Evolutionary conservation across 768 basidiomycete genomes (phyloP), one percentile per base, ranked within the genome.

Genomic region (Mycena kentingensis): DNA sequence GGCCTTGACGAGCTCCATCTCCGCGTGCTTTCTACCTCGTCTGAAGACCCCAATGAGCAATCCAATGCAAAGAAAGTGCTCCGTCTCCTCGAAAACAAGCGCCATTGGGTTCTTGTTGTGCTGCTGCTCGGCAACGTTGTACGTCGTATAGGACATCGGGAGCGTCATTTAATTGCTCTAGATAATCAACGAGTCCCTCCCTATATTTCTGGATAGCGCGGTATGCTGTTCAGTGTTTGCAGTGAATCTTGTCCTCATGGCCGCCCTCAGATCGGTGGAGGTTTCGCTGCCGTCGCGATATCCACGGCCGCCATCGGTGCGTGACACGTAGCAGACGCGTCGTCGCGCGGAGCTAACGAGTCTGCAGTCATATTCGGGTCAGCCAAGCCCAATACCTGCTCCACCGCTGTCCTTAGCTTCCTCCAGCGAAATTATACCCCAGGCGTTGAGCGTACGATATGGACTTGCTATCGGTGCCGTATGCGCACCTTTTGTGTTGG

Each of bases 31-130:
- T 77, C 90, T 0, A 79, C 83, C 2, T 90, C 90, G 8, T 93
- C 91, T 0, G 90, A 90, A 21, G 78, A 92, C 64, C 57, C 72
- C 4, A 75, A 62, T 24, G 90, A 95, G 67, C 79, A 81, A 59
- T 59, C 65, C 32, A 89, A 91, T 54, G 91, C 91, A 0, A 77
- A 79, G 62, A 84, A 79, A 72, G 84, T 85, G 18, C 69, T 85
- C 28, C 65, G 63, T 10, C 66, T 85, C 15, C 78, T 86, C 78
- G 67, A 73, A 31, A 80, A 75, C 57, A 88, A 90, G 0, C 80
- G 91, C 3, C 92, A 94, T 68, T 94, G 96, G 96, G 93, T 98
- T 12, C 80, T 98, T 8, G 95, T 97, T 46, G 94, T 93, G 63
- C 77, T 98, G 2, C 78, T 98, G 2, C 75, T 98, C 1, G 83